Conservation (phyloP, 2,329 filamentous ascomycete species). For the Microsporum ferrugineum region DNA sequence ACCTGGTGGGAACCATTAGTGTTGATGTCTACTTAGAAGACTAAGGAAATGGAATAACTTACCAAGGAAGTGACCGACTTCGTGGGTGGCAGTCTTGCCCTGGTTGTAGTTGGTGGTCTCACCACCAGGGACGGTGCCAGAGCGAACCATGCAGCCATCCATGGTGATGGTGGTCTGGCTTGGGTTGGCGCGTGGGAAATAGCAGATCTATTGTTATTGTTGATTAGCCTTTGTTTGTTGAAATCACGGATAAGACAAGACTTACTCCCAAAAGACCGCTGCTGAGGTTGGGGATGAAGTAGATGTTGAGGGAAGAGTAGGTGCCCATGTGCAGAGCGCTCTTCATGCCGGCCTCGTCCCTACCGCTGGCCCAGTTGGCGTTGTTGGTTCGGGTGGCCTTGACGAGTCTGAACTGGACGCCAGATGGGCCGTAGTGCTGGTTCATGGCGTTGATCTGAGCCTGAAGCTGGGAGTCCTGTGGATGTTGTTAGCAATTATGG, state of each 20-base stretch:
- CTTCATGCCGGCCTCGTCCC: conserved; percentile 12
- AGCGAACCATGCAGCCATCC: conserved; percentile 18
- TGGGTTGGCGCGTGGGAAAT: conserved; percentile 13
- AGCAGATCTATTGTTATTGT: conserved; percentile 7
- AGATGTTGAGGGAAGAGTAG: conserved; percentile 22
- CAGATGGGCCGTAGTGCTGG: conserved; percentile 10
- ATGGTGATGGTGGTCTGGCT: conserved; percentile 15
- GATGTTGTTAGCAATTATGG: not conserved
- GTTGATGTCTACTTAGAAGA: not conserved
- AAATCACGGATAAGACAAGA: not conserved
- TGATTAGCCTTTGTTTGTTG: not conserved
- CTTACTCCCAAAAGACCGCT: conserved; percentile 6
- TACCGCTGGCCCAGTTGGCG: conserved; percentile 12
- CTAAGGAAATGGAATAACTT: not conserved
- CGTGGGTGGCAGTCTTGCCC: conserved; percentile 23
- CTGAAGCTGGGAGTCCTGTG: conserved; percentile 9
- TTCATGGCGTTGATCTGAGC: conserved; percentile 15
- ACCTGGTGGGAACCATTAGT: not conserved
- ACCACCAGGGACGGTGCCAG: conserved; percentile 19
- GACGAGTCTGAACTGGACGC: conserved; percentile 11
- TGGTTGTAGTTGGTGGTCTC: conserved; percentile 13
- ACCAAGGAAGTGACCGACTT: conserved; percentile 26
- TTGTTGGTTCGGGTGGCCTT: conserved; percentile 12
- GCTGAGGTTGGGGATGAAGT: conserved; percentile 15
- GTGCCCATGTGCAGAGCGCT: conserved; percentile 17